Evolutionary conservation across 1,284 basidiomycete genomes (phyloP).

Genomic region (Pseudozyma sp.): DNA sequence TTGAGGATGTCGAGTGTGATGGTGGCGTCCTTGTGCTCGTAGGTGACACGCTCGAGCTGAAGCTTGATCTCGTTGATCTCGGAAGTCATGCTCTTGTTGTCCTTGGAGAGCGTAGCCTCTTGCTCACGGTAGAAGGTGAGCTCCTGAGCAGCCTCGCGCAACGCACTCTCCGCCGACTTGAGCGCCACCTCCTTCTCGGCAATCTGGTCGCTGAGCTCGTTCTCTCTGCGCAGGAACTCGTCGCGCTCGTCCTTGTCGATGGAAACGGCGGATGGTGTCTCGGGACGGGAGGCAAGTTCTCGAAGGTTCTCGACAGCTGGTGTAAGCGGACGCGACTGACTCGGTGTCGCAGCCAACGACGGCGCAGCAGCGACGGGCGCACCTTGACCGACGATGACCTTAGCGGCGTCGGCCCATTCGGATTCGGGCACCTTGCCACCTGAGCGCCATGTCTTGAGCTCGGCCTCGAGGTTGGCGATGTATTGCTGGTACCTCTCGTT

Average conservation of each 20-base stretch:
- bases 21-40: slow-evolving; percentile 92
- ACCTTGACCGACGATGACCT: slow-evolving; percentile 70
- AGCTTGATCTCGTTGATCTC: slow-evolving; percentile 87
- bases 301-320: slow-evolving; percentile 82
- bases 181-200: slow-evolving; percentile 77
- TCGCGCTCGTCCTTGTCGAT: slow-evolving; percentile 97
- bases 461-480: slow-evolving; percentile 88
- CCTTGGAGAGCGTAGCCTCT: slow-evolving; percentile 57
- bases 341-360: slow-evolving; percentile 53
- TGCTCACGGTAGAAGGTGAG: slow-evolving; percentile 90
- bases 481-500: slow-evolving; percentile 86
- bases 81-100: slow-evolving; percentile 70
- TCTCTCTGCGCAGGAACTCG: slow-evolving; percentile 95
- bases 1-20: slow-evolving; percentile 97
- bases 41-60: slow-evolving; percentile 89
- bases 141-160: slow-evolving; percentile 77
- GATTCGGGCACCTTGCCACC: slow-evolving; percentile 87
- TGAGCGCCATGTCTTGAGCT: slow-evolving; percentile 88
- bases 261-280: slow-evolving; percentile 79
- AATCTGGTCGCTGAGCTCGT: slow-evolving; percentile 92
- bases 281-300: slow-evolving; percentile 71
- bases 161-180: slow-evolving; percentile 53
- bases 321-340: slow-evolving; percentile 74
- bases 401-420: slow-evolving; percentile 83
- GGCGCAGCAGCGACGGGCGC: slow-evolving; percentile 49